Percentiles rank a stretch among this genome's conserved stretches.
Conservation (phyloP, 2,329 filamentous ascomycete species). For the Pyricularia grisea region DNA sequence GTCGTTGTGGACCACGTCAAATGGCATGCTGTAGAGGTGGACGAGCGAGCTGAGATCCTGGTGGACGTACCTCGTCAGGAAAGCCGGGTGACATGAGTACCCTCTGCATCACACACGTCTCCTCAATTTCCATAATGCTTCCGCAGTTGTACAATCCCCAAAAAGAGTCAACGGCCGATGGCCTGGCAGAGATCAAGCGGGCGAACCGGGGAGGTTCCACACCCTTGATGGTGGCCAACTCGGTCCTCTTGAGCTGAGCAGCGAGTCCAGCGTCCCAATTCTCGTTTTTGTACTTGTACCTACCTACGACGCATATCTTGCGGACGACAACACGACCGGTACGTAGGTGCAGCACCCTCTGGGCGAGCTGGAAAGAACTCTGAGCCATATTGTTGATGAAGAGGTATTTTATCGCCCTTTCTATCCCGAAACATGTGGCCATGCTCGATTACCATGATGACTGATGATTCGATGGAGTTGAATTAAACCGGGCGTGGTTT, state of each 20-base stretch:
- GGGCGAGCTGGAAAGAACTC: neutral
- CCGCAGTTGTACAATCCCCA: neutral
- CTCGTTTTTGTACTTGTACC: neutral
- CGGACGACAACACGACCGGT: neutral
- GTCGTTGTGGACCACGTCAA: neutral
- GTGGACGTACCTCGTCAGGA: neutral
- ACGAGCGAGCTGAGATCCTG: neutral
- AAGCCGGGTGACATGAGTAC: neutral
- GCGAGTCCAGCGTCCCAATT: neutral
- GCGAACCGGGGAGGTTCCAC: neutral
- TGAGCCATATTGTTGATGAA: neutral
- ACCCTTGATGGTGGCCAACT: neutral
- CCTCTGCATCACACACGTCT: neutral
- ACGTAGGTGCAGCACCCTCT: neutral
- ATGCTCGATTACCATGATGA: neutral
- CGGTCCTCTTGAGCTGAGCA: neutral
- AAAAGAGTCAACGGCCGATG: neutral
- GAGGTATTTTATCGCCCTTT: neutral
- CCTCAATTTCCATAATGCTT: neutral
- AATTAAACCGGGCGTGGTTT: too few species aligned
- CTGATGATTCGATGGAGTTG: neutral
- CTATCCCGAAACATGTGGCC: neutral
- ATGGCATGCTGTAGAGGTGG: neutral
- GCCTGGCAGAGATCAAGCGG: neutral
- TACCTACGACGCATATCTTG: neutral